A percentile compares a stretch with the other conserved stretches of the same genome.
Conservation (phyloP, 441 rosid species). For the Populus trichocarpa region DNA sequence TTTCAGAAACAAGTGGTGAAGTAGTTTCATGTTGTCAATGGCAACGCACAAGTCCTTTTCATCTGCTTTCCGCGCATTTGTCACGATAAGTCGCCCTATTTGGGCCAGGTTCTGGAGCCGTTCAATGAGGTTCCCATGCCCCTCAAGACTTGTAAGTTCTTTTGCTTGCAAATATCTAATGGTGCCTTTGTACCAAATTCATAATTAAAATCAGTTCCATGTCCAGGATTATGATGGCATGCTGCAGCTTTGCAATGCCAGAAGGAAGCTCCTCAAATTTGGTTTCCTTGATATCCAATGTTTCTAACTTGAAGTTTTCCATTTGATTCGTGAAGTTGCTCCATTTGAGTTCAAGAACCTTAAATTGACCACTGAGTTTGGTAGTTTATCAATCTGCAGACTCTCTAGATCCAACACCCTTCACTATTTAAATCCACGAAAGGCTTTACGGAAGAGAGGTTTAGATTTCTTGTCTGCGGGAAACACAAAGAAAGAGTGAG, state of each 20-base stretch:
- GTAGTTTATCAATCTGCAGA: background rate
- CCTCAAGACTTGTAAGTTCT: conserved; percentile 29
- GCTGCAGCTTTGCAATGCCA: conserved; percentile 18
- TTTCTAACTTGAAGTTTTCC: background rate
- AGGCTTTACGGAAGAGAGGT: background rate
- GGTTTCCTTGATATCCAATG: background rate
- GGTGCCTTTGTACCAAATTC: conserved; percentile 10
- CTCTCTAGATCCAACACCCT: conserved; percentile 16
- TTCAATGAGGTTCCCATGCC: conserved; percentile 17
- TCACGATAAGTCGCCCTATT: no score
- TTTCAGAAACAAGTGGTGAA: conserved; percentile 21
- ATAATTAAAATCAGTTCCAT: background rate
- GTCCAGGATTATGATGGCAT: conserved; percentile 5
- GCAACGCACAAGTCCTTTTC: conserved; percentile 29
- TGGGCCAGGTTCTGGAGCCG: no score
- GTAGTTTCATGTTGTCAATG: conserved; percentile 23
- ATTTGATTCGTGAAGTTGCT: conserved; percentile 10
- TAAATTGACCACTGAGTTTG: conserved; percentile 1
- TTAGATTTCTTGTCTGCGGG: background rate
- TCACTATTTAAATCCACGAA: background rate
- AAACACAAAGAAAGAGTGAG: conserved; percentile 29
- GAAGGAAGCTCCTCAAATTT: no score
- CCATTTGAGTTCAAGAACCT: conserved; percentile 16
- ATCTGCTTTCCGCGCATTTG: conserved; percentile 22
- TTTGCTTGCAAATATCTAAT: conserved; percentile 16